Conservation (phyloP, 2,329 filamentous ascomycete species). For the Claviceps sorghi region DNA sequence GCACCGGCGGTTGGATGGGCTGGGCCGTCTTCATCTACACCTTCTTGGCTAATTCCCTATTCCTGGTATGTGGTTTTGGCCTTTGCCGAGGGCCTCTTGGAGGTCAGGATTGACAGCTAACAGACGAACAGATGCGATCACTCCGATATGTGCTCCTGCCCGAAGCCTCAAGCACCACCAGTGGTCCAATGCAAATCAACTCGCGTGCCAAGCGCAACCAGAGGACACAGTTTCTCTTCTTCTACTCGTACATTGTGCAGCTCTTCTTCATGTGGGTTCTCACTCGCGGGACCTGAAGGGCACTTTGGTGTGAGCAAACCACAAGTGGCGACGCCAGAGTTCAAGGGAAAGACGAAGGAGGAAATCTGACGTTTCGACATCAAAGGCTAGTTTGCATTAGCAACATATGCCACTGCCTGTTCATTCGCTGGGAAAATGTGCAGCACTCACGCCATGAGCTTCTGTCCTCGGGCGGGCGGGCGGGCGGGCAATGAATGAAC, state of each 20-base stretch:
- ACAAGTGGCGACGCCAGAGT: background rate
- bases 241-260: slow-evolving; percentile 90
- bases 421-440: background rate
- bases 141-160: slow-evolving; percentile 91
- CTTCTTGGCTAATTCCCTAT: slow-evolving; percentile 87
- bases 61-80: slow-evolving; percentile 49
- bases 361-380: background rate
- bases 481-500: background rate
- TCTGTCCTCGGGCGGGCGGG: no score
- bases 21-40: slow-evolving; percentile 87
- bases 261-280: slow-evolving; percentile 83
- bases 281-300: slow-evolving; percentile 25
- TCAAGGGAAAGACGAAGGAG: background rate
- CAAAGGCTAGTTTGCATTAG: background rate
- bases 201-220: slow-evolving; percentile 75
- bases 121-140: slow-evolving; percentile 57
- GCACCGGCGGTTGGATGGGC: slow-evolving; percentile 75
- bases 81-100: background rate
- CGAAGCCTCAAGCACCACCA: slow-evolving; percentile 54
- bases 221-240: slow-evolving; percentile 80
- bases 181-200: slow-evolving; percentile 52
- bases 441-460: background rate
- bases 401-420: background rate
- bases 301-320: background rate
- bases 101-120: background rate